Evolutionary conservation across 2,329 filamentous ascomycete genomes (phyloP).

Genomic region (Dactylellina haptotyla): DNA sequence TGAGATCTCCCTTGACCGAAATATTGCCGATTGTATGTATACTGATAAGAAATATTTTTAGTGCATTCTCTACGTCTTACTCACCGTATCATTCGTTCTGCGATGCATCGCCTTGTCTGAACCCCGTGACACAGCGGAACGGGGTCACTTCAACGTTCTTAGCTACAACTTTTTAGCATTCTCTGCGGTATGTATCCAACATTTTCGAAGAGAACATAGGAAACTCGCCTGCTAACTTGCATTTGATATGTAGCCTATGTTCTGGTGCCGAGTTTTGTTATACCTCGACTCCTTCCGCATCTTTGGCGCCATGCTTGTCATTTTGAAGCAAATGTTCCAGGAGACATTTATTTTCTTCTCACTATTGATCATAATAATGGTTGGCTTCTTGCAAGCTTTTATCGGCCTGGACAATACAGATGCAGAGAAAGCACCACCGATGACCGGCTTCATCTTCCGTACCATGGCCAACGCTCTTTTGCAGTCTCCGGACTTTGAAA

Average conservation of each 20-base stretch:
- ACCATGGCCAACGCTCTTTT: constrained; percentile 90
- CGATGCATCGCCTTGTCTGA: constrained; percentile 81
- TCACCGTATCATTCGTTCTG: constrained; percentile 80
- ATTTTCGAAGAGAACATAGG: neutral
- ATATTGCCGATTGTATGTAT: neutral
- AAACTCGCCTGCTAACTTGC: neutral
- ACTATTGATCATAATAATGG: constrained; percentile 80
- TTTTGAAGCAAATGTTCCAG: constrained; percentile 76
- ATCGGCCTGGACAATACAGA: constrained; percentile 80
- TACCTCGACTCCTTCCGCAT: constrained; percentile 93
- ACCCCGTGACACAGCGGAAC: constrained; percentile 64
- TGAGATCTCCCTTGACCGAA: constrained; percentile 57
- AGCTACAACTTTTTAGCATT: constrained; percentile 96
- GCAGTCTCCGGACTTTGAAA: constrained; percentile 86
- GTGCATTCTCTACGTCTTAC: constrained; percentile 76
- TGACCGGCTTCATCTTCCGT: constrained; percentile 78
- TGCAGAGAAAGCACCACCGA: constrained; percentile 66
- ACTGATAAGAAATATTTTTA: neutral
- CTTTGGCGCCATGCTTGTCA: constrained; percentile 97
- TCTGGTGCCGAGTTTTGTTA: constrained; percentile 90
- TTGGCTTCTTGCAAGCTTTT: constrained; percentile 95
- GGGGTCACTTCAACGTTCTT: constrained; percentile 76
- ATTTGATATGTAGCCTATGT: constrained; percentile 72
- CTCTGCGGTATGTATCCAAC: constrained; percentile 66
- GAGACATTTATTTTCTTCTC: constrained; percentile 78